Evolutionary conservation across 1,284 basidiomycete genomes (phyloP).

Genomic region (Sporisorium iseilematis-ciliati): DNA sequence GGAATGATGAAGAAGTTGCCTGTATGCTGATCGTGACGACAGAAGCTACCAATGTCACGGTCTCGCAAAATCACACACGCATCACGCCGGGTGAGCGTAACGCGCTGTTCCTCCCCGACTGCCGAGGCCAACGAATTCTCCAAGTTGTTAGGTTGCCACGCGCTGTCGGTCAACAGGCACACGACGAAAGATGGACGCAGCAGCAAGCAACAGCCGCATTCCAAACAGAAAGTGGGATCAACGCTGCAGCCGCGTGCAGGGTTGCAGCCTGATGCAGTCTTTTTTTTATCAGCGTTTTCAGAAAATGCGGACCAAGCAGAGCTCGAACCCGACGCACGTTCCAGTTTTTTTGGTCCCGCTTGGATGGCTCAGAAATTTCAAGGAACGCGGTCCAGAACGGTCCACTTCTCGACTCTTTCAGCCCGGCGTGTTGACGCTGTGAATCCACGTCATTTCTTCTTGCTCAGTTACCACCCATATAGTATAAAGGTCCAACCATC

Average conservation of each 20-base stretch:
- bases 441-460: not conserved
- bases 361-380: not conserved
- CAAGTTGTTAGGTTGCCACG: not conserved
- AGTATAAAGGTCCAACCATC: not conserved
- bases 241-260: not conserved
- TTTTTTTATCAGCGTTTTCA: not conserved
- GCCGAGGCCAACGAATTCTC: not conserved
- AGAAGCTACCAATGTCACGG: no score
- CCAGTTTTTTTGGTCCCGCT: conserved; percentile 20
- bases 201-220: not conserved
- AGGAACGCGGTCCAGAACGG: not conserved
- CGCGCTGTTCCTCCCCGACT: not conserved
- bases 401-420: no score
- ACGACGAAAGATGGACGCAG: not conserved
- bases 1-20: no score
- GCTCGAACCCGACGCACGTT: conserved; percentile 38
- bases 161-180: not conserved
- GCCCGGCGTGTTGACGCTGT: not conserved
- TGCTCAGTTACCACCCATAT: not conserved
- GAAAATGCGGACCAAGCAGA: conserved; percentile 36
- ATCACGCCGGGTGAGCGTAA: no score
- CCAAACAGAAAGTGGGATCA: conserved; percentile 10
- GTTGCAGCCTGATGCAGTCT: conserved; percentile 4
- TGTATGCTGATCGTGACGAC: no score
- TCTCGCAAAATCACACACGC: no score